Conservation (phyloP, 257 asterid genomes). For the Catharanthus roseus region DNA sequence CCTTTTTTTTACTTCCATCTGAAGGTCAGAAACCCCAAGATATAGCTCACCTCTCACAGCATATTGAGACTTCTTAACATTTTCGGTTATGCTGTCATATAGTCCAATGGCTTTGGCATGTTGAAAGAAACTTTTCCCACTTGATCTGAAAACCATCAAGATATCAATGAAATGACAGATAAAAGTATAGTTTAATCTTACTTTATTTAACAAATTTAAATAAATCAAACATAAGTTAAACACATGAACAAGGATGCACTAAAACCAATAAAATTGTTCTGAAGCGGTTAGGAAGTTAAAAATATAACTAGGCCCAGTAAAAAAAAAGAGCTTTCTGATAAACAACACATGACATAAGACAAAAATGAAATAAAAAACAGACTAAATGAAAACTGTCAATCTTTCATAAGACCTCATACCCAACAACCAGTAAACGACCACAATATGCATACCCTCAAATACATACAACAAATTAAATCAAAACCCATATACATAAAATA, state of each 20-base stretch:
- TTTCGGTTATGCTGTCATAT: constrained; percentile 88
- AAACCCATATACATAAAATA: constrained; percentile 24
- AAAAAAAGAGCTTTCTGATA: constrained; percentile 33
- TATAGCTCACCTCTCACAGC: constrained; percentile 99
- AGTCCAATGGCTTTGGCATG: constrained; percentile 76
- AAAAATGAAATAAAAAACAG: constrained; percentile 18
- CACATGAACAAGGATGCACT: constrained; percentile 39
- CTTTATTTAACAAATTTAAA: background rate
- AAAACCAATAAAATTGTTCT: constrained; percentile 37
- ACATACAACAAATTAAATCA: too few species aligned
- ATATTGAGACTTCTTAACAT: constrained; percentile 92
- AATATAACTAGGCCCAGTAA: constrained; percentile 15
- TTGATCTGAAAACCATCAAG: constrained; percentile 15
- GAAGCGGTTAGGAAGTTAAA: constrained; percentile 22
- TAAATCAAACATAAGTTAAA: too few species aligned
- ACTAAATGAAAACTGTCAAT: constrained; percentile 19
- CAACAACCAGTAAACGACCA: constrained; percentile 10
- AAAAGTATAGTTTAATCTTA: background rate
- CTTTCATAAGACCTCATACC: background rate
- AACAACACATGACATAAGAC: constrained; percentile 18
- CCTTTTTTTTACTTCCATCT: constrained; percentile 99
- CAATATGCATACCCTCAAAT: too few species aligned
- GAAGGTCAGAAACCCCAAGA: constrained; percentile 99
- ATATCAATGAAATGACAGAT: constrained; percentile 12
- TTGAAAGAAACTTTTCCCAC: constrained; percentile 15